Evolutionary conservation across 306 rosid species (phyloP).

Genomic region (Lithocarpus polystachyus): DNA sequence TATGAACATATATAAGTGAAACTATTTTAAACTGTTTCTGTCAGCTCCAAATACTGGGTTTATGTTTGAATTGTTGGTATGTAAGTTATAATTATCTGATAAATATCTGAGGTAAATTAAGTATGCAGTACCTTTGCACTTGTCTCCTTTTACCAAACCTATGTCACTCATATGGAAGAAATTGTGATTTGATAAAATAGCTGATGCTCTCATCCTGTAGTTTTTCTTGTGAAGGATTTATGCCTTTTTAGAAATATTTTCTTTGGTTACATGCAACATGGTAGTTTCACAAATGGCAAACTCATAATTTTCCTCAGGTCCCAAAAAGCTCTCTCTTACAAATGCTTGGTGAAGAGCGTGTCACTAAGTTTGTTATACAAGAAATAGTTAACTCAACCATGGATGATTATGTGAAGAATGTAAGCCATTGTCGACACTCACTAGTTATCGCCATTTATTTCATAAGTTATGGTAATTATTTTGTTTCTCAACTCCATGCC

Average conservation of each 20-base stretch:
- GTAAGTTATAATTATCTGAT: not conserved
- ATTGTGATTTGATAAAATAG: not conserved
- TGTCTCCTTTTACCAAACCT: not conserved
- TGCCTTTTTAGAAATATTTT: not conserved
- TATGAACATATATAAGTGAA: not conserved
- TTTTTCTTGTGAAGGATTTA: not conserved
- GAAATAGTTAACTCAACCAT: slow-evolving; percentile 71
- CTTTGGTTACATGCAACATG: not conserved
- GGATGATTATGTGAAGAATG: slow-evolving; percentile 54
- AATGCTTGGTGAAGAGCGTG: slow-evolving; percentile 71
- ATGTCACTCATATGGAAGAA: not conserved
- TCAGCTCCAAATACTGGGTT: not conserved
- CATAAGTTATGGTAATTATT: not conserved
- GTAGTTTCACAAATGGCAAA: not conserved
- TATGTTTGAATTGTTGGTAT: not conserved
- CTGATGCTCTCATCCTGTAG: not conserved
- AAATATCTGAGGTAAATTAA: not conserved
- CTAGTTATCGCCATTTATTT: not conserved
- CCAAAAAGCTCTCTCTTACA: slow-evolving; percentile 67
- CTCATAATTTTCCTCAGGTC: slow-evolving; percentile 42
- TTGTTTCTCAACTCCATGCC: slow-evolving; percentile 17
- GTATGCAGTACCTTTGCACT: not conserved
- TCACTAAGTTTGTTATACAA: slow-evolving; percentile 54
- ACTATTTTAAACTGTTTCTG: not conserved
- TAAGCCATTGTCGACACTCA: slow-evolving; percentile 9